A percentile compares a stretch with the other conserved stretches of the same genome.
These are phyloP conservation scores for carrot (Daucus carota) DNA, from an alignment of 129 eudicot species.

Conservation along the genomic window DNA sequence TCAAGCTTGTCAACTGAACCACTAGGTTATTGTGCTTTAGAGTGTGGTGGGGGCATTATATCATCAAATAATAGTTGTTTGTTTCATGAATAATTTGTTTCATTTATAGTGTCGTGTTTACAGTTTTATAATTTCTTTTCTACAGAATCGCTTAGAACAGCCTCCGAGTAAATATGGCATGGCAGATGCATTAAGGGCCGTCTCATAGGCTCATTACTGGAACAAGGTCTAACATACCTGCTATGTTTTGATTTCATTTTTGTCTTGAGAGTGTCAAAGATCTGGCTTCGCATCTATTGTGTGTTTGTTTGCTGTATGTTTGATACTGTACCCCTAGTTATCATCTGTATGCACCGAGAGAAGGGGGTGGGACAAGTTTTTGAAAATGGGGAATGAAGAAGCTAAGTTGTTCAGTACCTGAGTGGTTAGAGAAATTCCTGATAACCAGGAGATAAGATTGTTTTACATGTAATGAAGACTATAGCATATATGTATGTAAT, in stretches of 20 bases:
- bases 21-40: background rate
- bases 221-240: background rate
- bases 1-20: background rate
- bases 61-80: background rate
- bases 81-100: background rate
- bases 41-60: background rate
- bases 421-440: background rate
- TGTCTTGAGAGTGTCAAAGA: constrained; percentile 11
- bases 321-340: background rate
- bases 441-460: background rate
- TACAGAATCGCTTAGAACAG: constrained; percentile 15
- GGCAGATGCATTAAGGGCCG: constrained; percentile 3
- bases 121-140: background rate
- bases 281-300: background rate
- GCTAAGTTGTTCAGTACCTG: background rate
- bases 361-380: background rate
- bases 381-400: background rate
- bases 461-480: background rate
- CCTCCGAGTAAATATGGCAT: constrained; percentile 4
- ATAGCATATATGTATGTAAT: background rate
- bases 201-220: constrained; percentile 10
- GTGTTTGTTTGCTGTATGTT: constrained; percentile 8
- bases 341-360: background rate
- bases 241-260: background rate
- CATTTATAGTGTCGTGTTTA: background rate